Evolutionary conservation across 2,329 filamentous ascomycete species (phyloP).

Genomic region (Alternaria incomplexa): DNA sequence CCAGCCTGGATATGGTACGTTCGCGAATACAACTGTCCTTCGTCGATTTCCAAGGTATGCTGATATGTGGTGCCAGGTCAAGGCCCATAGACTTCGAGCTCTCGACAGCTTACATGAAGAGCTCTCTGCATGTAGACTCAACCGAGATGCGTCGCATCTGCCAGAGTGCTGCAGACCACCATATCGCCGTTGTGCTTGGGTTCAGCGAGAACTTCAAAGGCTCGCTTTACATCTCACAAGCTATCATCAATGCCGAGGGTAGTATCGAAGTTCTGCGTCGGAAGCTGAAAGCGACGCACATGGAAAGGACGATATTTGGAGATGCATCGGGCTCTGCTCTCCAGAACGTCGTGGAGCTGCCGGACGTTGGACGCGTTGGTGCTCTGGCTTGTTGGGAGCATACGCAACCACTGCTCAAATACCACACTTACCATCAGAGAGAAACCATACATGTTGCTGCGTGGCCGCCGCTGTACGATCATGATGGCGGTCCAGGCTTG

Average conservation of each 20-base stretch:
- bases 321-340: conserved; percentile 46
- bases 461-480: conserved; percentile 49
- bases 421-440: conserved; percentile 47
- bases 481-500: conserved; percentile 37
- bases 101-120: conserved; percentile 52
- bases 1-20: conserved; percentile 56
- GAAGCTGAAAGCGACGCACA: conserved; percentile 54
- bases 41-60: background rate
- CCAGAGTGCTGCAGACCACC: conserved; percentile 37
- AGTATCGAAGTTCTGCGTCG: conserved; percentile 46
- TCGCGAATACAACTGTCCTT: background rate
- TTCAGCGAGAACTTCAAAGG: conserved; percentile 48
- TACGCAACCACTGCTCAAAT: conserved; percentile 52
- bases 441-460: conserved; percentile 51
- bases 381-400: conserved; percentile 52
- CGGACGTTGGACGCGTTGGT: conserved; percentile 39
- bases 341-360: conserved; percentile 41
- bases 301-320: conserved; percentile 53
- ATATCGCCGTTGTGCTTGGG: conserved; percentile 48
- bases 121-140: conserved; percentile 51
- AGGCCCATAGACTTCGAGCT: conserved; percentile 52
- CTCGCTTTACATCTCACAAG: conserved; percentile 51
- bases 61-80: conserved; percentile 32
- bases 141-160: conserved; percentile 53
- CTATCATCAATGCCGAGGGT: conserved; percentile 44